A percentile compares a stretch with the other conserved stretches of the same genome.
Evolutionary conservation across 2,329 filamentous ascomycete genomes (phyloP).

Genomic region (Colletotrichum tropicale): DNA sequence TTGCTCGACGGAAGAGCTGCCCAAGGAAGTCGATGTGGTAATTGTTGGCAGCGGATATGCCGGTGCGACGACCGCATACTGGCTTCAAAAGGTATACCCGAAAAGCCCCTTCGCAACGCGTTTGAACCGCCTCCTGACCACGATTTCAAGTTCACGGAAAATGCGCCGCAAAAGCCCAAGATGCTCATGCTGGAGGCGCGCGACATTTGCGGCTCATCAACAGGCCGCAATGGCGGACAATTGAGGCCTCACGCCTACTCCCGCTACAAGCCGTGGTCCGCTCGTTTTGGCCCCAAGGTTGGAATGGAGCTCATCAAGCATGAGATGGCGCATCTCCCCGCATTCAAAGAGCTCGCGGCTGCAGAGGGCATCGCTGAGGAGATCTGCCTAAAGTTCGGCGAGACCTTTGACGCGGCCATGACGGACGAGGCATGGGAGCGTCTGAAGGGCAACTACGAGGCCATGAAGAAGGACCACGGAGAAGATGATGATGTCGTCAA

Average conservation of each 20-base stretch:
- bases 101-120: neutral
- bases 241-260: slow-evolving; percentile 24
- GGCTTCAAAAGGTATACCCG: slow-evolving; percentile 32
- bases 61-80: slow-evolving; percentile 46
- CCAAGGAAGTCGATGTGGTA: slow-evolving; percentile 44
- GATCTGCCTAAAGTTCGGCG: neutral
- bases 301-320: slow-evolving; percentile 28
- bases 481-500: neutral
- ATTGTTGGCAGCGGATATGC: slow-evolving; percentile 53
- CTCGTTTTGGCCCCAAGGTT: slow-evolving; percentile 20
- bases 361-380: neutral
- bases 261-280: slow-evolving; percentile 21
- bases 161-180: slow-evolving; percentile 1
- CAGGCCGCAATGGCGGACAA: slow-evolving; percentile 38
- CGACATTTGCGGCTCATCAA: slow-evolving; percentile 39
- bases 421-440: neutral
- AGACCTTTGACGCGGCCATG: neutral
- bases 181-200: slow-evolving; percentile 39
- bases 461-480: neutral
- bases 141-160: neutral
- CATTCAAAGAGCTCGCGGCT: neutral
- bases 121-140: neutral
- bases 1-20: slow-evolving; percentile 41
- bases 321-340: slow-evolving; percentile 22
- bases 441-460: neutral